Conservation (phyloP, 2,329 filamentous ascomycete genomes). For the Neonectria ditissima region DNA sequence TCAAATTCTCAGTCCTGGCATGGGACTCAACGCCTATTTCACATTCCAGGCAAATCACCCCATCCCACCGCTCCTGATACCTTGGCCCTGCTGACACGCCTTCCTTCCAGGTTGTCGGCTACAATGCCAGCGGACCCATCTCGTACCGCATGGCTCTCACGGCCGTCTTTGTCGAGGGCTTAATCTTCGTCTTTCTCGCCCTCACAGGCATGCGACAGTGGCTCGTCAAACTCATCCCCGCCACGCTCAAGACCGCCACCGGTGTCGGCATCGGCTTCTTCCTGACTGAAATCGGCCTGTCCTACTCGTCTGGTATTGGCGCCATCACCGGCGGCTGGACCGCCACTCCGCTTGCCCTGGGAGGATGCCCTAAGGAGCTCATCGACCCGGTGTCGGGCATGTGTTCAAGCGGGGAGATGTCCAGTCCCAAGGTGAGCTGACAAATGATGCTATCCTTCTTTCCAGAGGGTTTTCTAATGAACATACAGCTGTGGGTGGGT, state of each 20-base stretch:
- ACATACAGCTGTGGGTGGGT: constrained; percentile 80
- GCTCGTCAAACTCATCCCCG: constrained; percentile 74
- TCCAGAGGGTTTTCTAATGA: constrained; percentile 15
- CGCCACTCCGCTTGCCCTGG: constrained; percentile 80
- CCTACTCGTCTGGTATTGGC: constrained; percentile 86
- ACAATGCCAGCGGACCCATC: constrained; percentile 67
- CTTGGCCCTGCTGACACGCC: neutral
- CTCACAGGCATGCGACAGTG: constrained; percentile 79
- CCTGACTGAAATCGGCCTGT: constrained; percentile 73
- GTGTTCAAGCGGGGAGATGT: constrained; percentile 75
- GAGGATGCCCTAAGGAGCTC: constrained; percentile 74
- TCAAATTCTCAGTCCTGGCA: constrained; percentile 65
- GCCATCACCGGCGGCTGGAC: constrained; percentile 76
- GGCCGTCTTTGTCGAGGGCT: constrained; percentile 73
- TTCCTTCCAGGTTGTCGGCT: constrained; percentile 71
- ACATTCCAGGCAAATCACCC: constrained; percentile 62
- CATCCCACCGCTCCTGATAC: neutral
- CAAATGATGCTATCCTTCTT: neutral
- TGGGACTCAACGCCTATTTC: constrained; percentile 77
- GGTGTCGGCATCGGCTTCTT: constrained; percentile 75
- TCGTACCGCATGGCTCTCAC: constrained; percentile 71
- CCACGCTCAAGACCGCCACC: constrained; percentile 73
- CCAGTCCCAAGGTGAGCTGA: constrained; percentile 73
- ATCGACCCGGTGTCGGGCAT: constrained; percentile 60
- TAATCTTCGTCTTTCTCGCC: constrained; percentile 73